phyloP scores from a whole-genome alignment of 495 filamentous ascomycete species.

The Penicillium verhagenii region DNA sequence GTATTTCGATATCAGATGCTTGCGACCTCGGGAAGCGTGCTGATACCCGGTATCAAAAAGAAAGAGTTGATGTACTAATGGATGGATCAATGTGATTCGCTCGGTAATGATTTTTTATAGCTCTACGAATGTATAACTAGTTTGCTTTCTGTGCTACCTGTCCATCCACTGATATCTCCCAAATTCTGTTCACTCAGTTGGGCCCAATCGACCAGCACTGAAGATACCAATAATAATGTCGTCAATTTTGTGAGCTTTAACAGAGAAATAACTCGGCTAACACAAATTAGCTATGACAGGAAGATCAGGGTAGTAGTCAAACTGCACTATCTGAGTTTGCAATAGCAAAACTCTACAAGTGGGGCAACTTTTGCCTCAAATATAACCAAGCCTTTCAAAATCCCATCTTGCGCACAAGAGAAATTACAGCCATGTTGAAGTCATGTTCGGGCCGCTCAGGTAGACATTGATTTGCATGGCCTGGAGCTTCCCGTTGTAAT shows the following conservation, averaged over 20 bases:
- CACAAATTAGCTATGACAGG: no score
- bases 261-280: no score
- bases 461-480: slow-evolving; percentile 14
- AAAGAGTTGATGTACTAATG: not conserved
- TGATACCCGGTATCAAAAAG: no score
- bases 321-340: not conserved
- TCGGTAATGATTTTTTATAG: not conserved
- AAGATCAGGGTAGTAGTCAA: not conserved
- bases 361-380: not conserved
- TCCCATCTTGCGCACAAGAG: not conserved
- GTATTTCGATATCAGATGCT: no score
- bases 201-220: no score
- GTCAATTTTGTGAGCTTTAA: not conserved
- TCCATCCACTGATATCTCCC: no score
- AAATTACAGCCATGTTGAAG: slow-evolving; percentile 5
- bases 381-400: no score
- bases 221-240: not conserved
- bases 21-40: no score
- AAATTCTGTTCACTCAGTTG: no score
- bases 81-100: not conserved
- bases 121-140: not conserved
- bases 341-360: not conserved
- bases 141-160: no score
- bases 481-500: slow-evolving; percentile 9
- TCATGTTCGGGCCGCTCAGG: slow-evolving; percentile 10